phyloP scores from a whole-genome alignment of 768 basidiomycete genomes.

The Podaxis sp. region DNA sequence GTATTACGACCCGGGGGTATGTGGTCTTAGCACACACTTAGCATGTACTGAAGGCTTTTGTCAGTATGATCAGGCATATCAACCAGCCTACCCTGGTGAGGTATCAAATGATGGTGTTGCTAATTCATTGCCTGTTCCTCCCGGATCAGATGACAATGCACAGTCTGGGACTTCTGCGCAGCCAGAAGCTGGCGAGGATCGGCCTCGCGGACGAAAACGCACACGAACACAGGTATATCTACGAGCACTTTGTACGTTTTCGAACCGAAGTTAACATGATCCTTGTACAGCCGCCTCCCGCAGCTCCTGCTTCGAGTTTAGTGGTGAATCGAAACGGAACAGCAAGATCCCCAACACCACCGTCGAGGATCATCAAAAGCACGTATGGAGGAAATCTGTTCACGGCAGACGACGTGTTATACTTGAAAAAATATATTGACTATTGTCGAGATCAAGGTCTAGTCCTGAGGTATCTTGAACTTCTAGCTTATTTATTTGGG shows the following conservation, averaged over 20 bases:
- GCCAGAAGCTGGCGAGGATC: constrained; percentile 25
- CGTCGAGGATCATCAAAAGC: constrained; percentile 79
- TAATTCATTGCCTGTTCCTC: constrained; percentile 27
- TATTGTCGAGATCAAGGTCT: constrained; percentile 87
- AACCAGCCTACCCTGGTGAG: constrained; percentile 18
- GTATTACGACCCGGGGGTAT: constrained; percentile 57
- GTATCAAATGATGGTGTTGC: constrained; percentile 10
- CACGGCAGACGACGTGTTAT: constrained; percentile 77
- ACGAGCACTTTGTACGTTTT: constrained; percentile 4
- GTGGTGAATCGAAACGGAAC: constrained; percentile 66
- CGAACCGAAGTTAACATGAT: neutral
- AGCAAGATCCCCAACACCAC: constrained; percentile 80
- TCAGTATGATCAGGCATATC: constrained; percentile 51
- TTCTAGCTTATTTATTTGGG: neutral
- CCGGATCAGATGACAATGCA: constrained; percentile 13
- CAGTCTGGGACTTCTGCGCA: constrained; percentile 14
- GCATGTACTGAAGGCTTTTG: neutral
- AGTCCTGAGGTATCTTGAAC: constrained; percentile 57
- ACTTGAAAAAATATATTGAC: constrained; percentile 85
- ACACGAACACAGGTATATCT: constrained; percentile 49
- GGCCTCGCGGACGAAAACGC: constrained; percentile 66
- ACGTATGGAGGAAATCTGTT: constrained; percentile 88
- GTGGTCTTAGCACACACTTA: constrained; percentile 16
- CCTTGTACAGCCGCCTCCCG: constrained; percentile 47
- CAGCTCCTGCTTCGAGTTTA: constrained; percentile 60